Evolutionary conservation across 345 rosid species (phyloP).

Genomic region (Citrus cavaleriei): DNA sequence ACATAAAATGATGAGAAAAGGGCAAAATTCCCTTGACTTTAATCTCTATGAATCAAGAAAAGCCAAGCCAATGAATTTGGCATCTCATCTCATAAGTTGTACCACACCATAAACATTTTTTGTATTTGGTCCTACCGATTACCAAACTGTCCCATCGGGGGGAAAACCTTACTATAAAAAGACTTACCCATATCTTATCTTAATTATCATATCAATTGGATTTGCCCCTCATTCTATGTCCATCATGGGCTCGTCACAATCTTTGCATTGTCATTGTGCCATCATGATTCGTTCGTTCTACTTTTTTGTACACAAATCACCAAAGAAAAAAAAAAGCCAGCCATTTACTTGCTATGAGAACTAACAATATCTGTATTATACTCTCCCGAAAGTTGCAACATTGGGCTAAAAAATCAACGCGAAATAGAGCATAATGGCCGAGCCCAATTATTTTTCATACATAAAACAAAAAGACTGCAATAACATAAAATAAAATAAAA

Average conservation of each 20-base stretch:
- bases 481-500: too few relatives aligned
- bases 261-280: neutral
- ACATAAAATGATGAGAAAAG: neutral
- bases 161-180: neutral
- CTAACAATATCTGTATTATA: too few relatives aligned
- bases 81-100: too few relatives aligned
- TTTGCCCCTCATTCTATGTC: neutral
- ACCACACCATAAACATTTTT: too few relatives aligned
- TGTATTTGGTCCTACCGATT: too few relatives aligned
- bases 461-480: too few relatives aligned
- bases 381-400: too few relatives aligned
- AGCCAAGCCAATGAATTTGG: neutral
- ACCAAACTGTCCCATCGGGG: neutral
- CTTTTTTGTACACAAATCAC: neutral
- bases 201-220: neutral
- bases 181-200: neutral
- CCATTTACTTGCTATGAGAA: too few relatives aligned
- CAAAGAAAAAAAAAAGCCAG: too few relatives aligned
- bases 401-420: neutral
- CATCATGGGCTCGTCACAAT: neutral
- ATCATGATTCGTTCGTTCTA: neutral
- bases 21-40: neutral
- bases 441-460: neutral
- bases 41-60: neutral
- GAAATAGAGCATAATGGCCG: neutral